phyloP scores from a whole-genome alignment of 225 moss, liverwort and hornwort species.

The Sphagnum contortum region DNA sequence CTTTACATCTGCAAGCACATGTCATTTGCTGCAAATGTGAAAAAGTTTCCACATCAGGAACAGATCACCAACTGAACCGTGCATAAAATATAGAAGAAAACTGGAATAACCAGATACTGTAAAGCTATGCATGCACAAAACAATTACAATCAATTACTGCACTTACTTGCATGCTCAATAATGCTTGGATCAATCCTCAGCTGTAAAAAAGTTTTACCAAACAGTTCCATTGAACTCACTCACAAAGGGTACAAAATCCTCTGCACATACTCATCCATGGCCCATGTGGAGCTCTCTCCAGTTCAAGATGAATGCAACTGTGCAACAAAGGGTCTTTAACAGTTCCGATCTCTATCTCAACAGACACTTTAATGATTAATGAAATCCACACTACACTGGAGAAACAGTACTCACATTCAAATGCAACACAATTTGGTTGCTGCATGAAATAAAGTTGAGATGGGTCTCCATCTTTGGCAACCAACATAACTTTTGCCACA shows the following conservation, averaged over 20 bases:
- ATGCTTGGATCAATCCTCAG: not conserved
- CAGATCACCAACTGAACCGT: not conserved
- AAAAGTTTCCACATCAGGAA: not conserved
- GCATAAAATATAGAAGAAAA: not conserved
- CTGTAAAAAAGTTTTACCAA: not conserved
- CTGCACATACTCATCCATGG: no score
- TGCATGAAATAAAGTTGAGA: conserved; percentile 57
- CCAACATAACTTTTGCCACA: conserved; percentile 79
- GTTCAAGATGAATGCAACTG: no score
- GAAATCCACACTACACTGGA: no score
- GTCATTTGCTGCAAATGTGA: conserved; percentile 8
- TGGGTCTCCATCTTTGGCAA: conserved; percentile 22
- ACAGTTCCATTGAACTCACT: no score
- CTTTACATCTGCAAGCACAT: conserved; percentile 68
- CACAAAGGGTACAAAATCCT: no score
- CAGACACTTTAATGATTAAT: no score
- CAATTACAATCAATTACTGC: no score
- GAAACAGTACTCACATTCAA: conserved; percentile 66
- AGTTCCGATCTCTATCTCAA: no score
- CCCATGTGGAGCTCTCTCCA: no score
- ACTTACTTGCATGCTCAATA: not conserved
- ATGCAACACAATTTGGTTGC: conserved; percentile 87
- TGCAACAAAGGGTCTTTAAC: no score
- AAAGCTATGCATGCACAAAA: not conserved
- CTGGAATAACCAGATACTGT: not conserved